Evolutionary conservation across 1,284 basidiomycete species (phyloP), one percentile per base, ranked within the genome.

Genomic region (Gomphus bonarii): DNA sequence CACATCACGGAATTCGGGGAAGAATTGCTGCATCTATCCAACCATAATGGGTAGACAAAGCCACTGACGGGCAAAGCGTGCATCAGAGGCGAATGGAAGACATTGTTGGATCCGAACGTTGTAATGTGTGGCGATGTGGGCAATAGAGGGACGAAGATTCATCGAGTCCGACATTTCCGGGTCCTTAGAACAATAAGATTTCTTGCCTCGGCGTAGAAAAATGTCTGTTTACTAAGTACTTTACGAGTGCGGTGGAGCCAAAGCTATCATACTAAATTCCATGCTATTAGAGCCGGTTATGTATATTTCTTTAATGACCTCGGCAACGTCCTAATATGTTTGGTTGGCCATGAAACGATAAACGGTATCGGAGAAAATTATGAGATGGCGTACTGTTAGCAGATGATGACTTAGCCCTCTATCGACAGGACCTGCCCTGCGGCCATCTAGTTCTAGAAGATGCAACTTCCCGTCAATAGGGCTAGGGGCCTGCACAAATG

Each of bases 401-500:
- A 94, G 73, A 65, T 87, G 72, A 22, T 58, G 71, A 61, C 78
- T 82, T 43, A 72, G 70, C 1, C 92, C 92, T 62, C 85, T 76
- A 67, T 95, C 91, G 59, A 94, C 74, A 0, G 91, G 90, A 1
- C 87, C 88, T 5, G 68, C 71, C 43, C 92, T 72, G 50, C 80
- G 68, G 1, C 92, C 92, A 68, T 95, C 92, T 43, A 95, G 74
- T 69, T 95, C 92, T 51, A 94, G 72, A 5, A 95, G 69, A 68
- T 68, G 63, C 57, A 48, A 20, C 44, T 49, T 12, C 20, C 62
- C 68, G 58, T 60, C 68, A 61, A 64, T 68, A 2, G 70, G 67
- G 42, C 70, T 71, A 1, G 82, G 81, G 0, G 84, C 86, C 62
- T 78, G 76, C 42, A 95, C 80, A 65, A 95, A 95, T 63, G 85